Evolutionary conservation across 2,329 filamentous ascomycete genomes (phyloP).

Genomic region (Orbilia quercus): DNA sequence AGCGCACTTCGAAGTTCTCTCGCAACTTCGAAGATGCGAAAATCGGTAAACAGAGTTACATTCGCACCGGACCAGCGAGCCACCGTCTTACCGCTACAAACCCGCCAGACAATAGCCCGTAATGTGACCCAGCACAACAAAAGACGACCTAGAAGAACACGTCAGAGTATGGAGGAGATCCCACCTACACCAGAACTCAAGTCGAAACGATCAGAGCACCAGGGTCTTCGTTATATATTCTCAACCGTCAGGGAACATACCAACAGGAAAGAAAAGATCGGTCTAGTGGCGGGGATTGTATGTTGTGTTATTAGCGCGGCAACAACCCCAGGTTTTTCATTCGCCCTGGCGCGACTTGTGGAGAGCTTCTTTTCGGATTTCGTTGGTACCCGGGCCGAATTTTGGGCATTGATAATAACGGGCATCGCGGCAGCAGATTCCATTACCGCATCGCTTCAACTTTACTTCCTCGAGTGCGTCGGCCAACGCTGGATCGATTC

Average conservation of each 20-base stretch:
- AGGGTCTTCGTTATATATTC: slow-evolving; percentile 70
- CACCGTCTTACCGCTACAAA: slow-evolving; percentile 1
- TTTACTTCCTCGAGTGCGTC: slow-evolving; percentile 77
- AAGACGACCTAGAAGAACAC: slow-evolving; percentile 42
- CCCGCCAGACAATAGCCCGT: slow-evolving; percentile 8
- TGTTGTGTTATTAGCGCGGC: slow-evolving; percentile 74
- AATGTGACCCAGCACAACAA: slow-evolving; percentile 19
- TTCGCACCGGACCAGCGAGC: slow-evolving; percentile 28
- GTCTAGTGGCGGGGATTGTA: slow-evolving; percentile 72
- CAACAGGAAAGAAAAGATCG: slow-evolving; percentile 66
- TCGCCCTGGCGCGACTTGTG: slow-evolving; percentile 75
- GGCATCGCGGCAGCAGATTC: slow-evolving; percentile 76
- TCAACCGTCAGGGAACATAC: slow-evolving; percentile 77
- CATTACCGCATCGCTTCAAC: slow-evolving; percentile 72
- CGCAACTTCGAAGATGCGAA: slow-evolving; percentile 11
- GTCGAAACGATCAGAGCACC: slow-evolving; percentile 25
- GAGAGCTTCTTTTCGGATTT: slow-evolving; percentile 44
- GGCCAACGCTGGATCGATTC: slow-evolving; percentile 81
- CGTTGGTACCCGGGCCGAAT: slow-evolving; percentile 67
- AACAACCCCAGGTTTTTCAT: slow-evolving; percentile 79
- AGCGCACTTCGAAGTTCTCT: slow-evolving; percentile 27
- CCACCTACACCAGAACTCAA: slow-evolving; percentile 43
- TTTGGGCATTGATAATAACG: slow-evolving; percentile 78
- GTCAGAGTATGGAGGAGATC: slow-evolving; percentile 51
- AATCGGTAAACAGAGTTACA: slow-evolving; percentile 35